Evolutionary conservation across 768 basidiomycete species (phyloP).

Genomic region (Tylopilus sp.): DNA sequence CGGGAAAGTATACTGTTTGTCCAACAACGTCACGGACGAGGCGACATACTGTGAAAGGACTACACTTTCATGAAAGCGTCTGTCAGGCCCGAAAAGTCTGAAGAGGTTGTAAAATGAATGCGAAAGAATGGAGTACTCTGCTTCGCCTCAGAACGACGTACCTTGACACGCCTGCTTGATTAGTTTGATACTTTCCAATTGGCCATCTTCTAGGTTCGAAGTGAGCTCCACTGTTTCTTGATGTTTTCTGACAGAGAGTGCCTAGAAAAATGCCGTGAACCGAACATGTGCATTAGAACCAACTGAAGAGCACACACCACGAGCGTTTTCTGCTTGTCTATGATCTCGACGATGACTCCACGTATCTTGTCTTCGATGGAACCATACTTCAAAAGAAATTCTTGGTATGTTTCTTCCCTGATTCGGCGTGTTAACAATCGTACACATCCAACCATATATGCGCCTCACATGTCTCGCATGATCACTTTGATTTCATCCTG

Average conservation of each 20-base stretch:
- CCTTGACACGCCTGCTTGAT: constrained; percentile 21
- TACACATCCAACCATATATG: constrained; percentile 4
- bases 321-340: constrained; percentile 21
- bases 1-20: background rate
- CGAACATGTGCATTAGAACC: background rate
- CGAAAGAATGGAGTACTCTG: background rate
- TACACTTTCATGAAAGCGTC: constrained; percentile 22
- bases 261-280: constrained; percentile 2
- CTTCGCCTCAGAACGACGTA: background rate
- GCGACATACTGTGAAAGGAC: background rate
- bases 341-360: constrained; percentile 24
- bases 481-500: constrained; percentile 17
- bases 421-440: background rate
- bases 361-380: constrained; percentile 27
- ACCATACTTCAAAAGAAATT: constrained; percentile 23
- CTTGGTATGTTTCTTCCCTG: constrained; percentile 26
- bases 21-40: background rate
- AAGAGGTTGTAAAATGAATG: background rate
- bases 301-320: constrained; percentile 17
- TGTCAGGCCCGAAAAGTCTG: constrained; percentile 19
- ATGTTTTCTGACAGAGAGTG: constrained; percentile 27
- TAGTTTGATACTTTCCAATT: constrained; percentile 21
- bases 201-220: constrained; percentile 23
- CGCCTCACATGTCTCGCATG: constrained; percentile 24
- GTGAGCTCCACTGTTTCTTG: constrained; percentile 22